A percentile compares a stretch with the other conserved stretches of the same genome.
Evolutionary conservation across 306 rosid species (phyloP).

Genomic region (Castanopsis chinensis): DNA sequence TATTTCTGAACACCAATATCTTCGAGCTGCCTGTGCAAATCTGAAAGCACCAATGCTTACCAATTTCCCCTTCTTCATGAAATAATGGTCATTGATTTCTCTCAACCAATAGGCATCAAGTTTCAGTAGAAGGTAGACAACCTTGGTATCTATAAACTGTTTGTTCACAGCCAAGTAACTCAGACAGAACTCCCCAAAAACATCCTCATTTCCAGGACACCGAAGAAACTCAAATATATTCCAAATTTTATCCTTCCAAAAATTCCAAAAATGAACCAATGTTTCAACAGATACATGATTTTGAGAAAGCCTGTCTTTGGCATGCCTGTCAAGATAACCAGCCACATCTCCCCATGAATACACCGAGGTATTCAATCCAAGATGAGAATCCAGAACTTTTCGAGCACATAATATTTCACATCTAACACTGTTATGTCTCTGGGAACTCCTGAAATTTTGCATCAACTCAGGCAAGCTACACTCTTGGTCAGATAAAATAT

Average conservation of each 20-base stretch:
- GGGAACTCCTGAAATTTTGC: slow-evolving; percentile 38
- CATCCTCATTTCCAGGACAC: slow-evolving; percentile 31
- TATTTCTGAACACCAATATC: slow-evolving; percentile 57
- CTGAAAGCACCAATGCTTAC: slow-evolving; percentile 32
- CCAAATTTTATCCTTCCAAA: slow-evolving; percentile 54
- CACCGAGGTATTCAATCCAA: slow-evolving; percentile 27
- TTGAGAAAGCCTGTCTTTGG: slow-evolving; percentile 20
- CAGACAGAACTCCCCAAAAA: slow-evolving; percentile 40
- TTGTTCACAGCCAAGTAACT: slow-evolving; percentile 55
- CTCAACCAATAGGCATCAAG: slow-evolving; percentile 64
- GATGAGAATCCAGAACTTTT: slow-evolving; percentile 59
- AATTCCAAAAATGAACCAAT: slow-evolving; percentile 57
- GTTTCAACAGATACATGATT: slow-evolving; percentile 49
- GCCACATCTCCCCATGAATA: slow-evolving; percentile 39
- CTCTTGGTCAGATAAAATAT: slow-evolving; percentile 36
- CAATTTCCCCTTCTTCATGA: slow-evolving; percentile 35
- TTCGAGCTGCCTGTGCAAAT: slow-evolving; percentile 37
- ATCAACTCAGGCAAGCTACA: slow-evolving; percentile 4
- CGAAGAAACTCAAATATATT: slow-evolving; percentile 30
- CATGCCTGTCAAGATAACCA: slow-evolving; percentile 23
- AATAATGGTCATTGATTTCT: slow-evolving; percentile 24
- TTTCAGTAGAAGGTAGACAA: slow-evolving; percentile 35
- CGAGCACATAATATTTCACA: slow-evolving; percentile 58
- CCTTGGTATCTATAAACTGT: slow-evolving; percentile 14
- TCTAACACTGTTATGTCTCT: slow-evolving; percentile 22